Base-by-base conservation (phyloP, 2,329 filamentous ascomycete genomes). In the Talaromyces islandicus region DNA sequence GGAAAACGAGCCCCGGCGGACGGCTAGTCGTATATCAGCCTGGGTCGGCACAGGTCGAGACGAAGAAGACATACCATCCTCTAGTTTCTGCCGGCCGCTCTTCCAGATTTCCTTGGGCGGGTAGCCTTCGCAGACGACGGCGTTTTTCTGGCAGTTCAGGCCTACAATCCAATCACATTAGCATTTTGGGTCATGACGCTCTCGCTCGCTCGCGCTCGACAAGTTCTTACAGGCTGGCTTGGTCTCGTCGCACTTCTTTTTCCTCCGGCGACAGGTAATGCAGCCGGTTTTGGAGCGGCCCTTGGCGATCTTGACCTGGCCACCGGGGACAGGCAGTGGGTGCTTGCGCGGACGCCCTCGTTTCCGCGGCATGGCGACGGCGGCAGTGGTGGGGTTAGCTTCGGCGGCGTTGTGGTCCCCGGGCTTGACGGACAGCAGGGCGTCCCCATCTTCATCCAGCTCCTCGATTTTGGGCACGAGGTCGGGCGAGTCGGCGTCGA, bases 121-220 rank as follows among this genome's bases (percentile, higher is more conserved):
- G 70, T 96, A 96, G 12, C 92, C 92, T 75, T 96, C 91, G 71
- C 92, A 96, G 12, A 92, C 85, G 12, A 96, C 90, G 9, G 91
- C 91, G 72, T 96, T 96, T 81, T 96, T 96, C 76, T 94, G 88
- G 70, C 92, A 96, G 68, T 95, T 95, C 74, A 91, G 82, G 60
- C 60, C 60, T 62, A 29, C 7, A 4, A 19, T 14, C n/a, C 21
- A 46, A 19, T 5, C 17, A 2, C 19, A 41, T 57, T n/a, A 46
- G 17, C 25, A 53, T 27, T 25, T 3, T 7, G 11, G 4, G 19
- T 30, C 1, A n/a, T n/a, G 14, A 14, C 32, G 9, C 7, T 53
- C 25, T 9, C 12, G 4, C 29, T 1, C 24, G 30, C 19, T 38
- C n/a, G n/a, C n/a, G n/a, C n/a, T n/a, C n/a, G n/a, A 19, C 19